Base-by-base conservation (phyloP, 148 eudicot genomes). In the Tetragonia tetragonoides region DNA sequence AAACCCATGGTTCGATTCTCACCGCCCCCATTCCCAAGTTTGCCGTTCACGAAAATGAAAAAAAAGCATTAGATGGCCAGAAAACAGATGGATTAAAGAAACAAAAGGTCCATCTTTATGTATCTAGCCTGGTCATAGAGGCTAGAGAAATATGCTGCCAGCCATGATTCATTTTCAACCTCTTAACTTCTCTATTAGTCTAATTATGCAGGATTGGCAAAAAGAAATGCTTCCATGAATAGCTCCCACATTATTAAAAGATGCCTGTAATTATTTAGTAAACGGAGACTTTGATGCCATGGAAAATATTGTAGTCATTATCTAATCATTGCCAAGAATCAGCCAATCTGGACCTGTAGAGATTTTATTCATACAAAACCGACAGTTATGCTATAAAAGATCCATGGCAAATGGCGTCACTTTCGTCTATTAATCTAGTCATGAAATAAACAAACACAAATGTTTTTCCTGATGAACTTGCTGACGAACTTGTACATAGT, bases 251-350 rank as follows among this genome's bases (percentile, higher is more conserved):
- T 51, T 42, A 76, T 66, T 24, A 15, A 40, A 74, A 10, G 60
- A 75, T 54, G 42, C 40, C 16, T 42, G n/a, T 20, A 77, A n/a
- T 59, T 51, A 78, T 61, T 7, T 24, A n/a, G 37, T 42, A 14
- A 78, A 71, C 5, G 60, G 70, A n/a, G 81, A 78, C 64, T 67
- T 71, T 42, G 9, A 72, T 68, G 59, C 59, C 74, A 74, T 74
- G 40, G 12, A 23, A 49, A 79, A 63, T 11, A 53, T 10, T 42
- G 41, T 5, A 21, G 59, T 46, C 56, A 42, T 17, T 20, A 10
- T 51, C 41, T 79, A 51, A 79, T 79, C 39, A 73, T 79, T 53
- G 65, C 23, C 15, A 79, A 34, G 70, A 79, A 79, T 73, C 65
- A 73, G 49, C 72, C 38, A 65, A 64, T 49, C 73, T 73, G 49